Conservation (phyloP, 1,284 basidiomycete genomes). For the Fomitiporia mediterranea region DNA sequence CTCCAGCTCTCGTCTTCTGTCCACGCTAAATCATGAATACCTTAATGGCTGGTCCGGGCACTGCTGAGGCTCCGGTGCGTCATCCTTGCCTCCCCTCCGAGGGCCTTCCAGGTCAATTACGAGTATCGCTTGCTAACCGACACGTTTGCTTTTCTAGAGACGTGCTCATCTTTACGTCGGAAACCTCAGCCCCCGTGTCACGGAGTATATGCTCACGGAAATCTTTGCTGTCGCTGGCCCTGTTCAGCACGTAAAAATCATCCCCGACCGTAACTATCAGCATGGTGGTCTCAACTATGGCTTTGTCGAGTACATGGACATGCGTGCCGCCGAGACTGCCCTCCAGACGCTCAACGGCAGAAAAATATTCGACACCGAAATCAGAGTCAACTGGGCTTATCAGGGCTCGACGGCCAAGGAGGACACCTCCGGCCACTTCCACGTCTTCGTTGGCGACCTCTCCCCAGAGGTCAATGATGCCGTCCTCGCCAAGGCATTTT, state of each 20-base stretch:
- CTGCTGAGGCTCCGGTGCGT: constrained; percentile 70
- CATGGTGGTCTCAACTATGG: constrained; percentile 98
- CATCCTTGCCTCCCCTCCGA: constrained; percentile 3
- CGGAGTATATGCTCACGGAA: constrained; percentile 92
- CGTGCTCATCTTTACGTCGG: constrained; percentile 96
- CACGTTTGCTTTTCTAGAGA: constrained; percentile 40
- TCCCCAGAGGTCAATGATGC: constrained; percentile 98
- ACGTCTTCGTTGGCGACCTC: constrained; percentile 98
- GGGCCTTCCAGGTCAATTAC: constrained; percentile 2
- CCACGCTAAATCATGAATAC: constrained; percentile 66
- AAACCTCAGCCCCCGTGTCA: constrained; percentile 90
- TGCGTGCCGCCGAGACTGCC: constrained; percentile 95
- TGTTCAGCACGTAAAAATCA: constrained; percentile 97
- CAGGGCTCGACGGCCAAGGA: constrained; percentile 95
- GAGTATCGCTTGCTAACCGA: neutral
- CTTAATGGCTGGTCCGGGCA: constrained; percentile 50
- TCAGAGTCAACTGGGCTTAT: constrained; percentile 97
- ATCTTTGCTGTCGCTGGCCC: constrained; percentile 95
- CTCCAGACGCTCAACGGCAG: constrained; percentile 95
- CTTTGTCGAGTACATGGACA: constrained; percentile 96
- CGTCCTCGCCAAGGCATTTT: constrained; percentile 94
- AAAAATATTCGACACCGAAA: constrained; percentile 97
- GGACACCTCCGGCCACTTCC: constrained; percentile 92
- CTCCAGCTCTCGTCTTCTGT: constrained; percentile 33
- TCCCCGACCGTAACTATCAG: constrained; percentile 96